Evolutionary conservation across 2,329 filamentous ascomycete species (phyloP).

Genomic region (Penicillium brevicompactum): DNA sequence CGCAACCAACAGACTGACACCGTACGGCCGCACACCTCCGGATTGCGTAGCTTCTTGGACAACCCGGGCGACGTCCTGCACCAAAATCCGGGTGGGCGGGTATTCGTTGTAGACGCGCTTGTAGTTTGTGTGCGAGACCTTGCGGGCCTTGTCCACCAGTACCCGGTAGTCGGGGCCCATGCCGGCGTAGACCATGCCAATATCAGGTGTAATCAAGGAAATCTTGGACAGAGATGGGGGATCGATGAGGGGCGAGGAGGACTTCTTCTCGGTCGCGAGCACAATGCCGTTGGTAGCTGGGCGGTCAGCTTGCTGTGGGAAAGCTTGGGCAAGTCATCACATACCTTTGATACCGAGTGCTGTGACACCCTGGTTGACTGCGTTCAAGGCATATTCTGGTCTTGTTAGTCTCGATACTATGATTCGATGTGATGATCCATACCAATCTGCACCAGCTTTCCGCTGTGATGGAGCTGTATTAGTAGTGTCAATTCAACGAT

Average conservation of each 20-base stretch:
- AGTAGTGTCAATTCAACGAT: constrained; percentile 36
- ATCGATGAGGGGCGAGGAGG: constrained; percentile 94
- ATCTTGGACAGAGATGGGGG: constrained; percentile 94
- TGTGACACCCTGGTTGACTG: constrained; percentile 98
- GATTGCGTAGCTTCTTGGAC: constrained; percentile 99
- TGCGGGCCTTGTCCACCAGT: constrained; percentile 94
- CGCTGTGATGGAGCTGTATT: constrained; percentile 60
- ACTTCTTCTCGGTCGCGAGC: constrained; percentile 99
- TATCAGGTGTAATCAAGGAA: constrained; percentile 96
- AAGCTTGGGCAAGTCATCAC: constrained; percentile 16
- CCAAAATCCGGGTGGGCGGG: constrained; percentile 97
- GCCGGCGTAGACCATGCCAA: constrained; percentile 98
- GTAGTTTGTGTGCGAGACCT: constrained; percentile 97
- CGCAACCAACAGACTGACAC: constrained; percentile 91
- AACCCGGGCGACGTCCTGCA: constrained; percentile 94
- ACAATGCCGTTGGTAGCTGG: constrained; percentile 97
- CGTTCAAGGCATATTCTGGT: constrained; percentile 96
- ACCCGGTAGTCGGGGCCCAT: constrained; percentile 99
- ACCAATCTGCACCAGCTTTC: constrained; percentile 99
- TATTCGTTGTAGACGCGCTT: constrained; percentile 99
- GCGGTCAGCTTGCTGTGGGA: constrained; percentile 15
- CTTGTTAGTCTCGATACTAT: constrained; percentile 18
- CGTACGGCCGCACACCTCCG: constrained; percentile 94
- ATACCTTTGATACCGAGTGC: constrained; percentile 97
- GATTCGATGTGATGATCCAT: constrained; percentile 23